These are phyloP conservation scores for Cytospora paraplurivora DNA, from an alignment of 2,329 filamentous ascomycete genomes.

Conservation along the genomic window DNA sequence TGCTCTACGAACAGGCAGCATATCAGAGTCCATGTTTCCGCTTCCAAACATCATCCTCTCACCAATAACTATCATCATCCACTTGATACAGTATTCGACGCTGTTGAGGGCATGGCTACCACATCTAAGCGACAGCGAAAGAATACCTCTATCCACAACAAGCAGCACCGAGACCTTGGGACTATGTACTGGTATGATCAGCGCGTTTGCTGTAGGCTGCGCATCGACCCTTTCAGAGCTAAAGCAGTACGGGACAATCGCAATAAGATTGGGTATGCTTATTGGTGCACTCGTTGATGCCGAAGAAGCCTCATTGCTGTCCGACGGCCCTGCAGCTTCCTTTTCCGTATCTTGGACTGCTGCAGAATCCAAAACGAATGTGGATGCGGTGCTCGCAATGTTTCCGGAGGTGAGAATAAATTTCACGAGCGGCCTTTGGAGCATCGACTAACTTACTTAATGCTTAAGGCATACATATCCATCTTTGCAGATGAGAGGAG, in stretches of 20 bases:
- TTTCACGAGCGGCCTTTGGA: not conserved
- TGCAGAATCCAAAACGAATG: not conserved
- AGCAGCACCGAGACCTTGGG: slow-evolving; percentile 3
- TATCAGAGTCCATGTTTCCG: slow-evolving; percentile 10
- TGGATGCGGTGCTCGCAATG: slow-evolving; percentile 1
- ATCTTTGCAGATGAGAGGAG: slow-evolving; percentile 10
- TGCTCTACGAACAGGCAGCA: slow-evolving; percentile 7
- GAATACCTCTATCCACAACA: not conserved
- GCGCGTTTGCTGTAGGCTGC: slow-evolving; percentile 11
- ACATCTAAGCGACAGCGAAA: not conserved
- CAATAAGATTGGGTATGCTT: slow-evolving; percentile 43
- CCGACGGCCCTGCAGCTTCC: not conserved
- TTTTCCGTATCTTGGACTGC: slow-evolving; percentile 4
- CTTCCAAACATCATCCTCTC: slow-evolving; percentile 9
- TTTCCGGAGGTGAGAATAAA: slow-evolving; percentile 6
- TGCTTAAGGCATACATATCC: slow-evolving; percentile 9
- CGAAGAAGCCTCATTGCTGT: slow-evolving; percentile 33
- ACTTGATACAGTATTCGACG: slow-evolving; percentile 1
- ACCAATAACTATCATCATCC: slow-evolving; percentile 3
- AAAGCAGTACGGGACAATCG: slow-evolving; percentile 39
- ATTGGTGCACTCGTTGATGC: slow-evolving; percentile 43
- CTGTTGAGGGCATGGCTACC: not conserved
- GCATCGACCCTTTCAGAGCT: slow-evolving; percentile 33
- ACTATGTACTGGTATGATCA: slow-evolving; percentile 17
- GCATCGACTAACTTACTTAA: not conserved